Percentiles rank a stretch among this genome's conserved stretches.
Evolutionary conservation across 2,329 filamentous ascomycete species (phyloP).

Genomic region (Zasmidium cellare): DNA sequence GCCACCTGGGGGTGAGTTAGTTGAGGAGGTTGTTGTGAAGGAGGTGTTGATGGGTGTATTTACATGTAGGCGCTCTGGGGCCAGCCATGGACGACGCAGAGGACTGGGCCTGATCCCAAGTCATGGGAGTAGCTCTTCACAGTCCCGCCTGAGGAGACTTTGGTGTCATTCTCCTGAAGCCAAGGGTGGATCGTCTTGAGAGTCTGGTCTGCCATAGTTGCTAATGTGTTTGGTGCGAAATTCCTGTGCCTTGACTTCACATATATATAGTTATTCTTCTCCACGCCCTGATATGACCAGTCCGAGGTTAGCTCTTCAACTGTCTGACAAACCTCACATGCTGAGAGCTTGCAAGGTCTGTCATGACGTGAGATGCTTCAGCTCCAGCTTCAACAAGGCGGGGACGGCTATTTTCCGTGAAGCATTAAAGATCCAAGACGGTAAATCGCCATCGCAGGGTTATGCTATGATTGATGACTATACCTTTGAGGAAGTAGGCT

Average conservation of each 20-base stretch:
- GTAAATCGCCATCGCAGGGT: too few species aligned
- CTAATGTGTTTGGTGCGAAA: background rate
- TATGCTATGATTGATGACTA: too few species aligned
- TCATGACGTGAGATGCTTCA: background rate
- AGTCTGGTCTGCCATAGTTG: conserved; percentile 26
- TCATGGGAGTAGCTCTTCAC: conserved; percentile 37
- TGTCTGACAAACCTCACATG: background rate
- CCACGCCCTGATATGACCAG: background rate
- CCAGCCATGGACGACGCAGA: conserved; percentile 50
- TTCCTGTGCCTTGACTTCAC: background rate
- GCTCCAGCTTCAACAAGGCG: background rate
- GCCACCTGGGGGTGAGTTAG: conserved; percentile 24
- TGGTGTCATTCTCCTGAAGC: conserved; percentile 29
- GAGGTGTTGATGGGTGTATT: background rate
- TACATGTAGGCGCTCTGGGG: conserved; percentile 44
- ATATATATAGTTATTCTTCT: background rate
- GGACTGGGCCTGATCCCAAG: conserved; percentile 35
- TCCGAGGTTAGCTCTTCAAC: background rate
- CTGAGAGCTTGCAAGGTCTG: background rate
- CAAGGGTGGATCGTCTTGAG: conserved; percentile 32
- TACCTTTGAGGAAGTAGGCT: too few species aligned
- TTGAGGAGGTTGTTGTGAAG: background rate
- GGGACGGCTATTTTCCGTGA: background rate
- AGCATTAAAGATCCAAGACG: too few species aligned
- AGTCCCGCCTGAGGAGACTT: conserved; percentile 30